Percentiles rank a stretch among this genome's conserved stretches.
Conservation (phyloP, 164 flowering plant species). For the Echeveria elegans region DNA sequence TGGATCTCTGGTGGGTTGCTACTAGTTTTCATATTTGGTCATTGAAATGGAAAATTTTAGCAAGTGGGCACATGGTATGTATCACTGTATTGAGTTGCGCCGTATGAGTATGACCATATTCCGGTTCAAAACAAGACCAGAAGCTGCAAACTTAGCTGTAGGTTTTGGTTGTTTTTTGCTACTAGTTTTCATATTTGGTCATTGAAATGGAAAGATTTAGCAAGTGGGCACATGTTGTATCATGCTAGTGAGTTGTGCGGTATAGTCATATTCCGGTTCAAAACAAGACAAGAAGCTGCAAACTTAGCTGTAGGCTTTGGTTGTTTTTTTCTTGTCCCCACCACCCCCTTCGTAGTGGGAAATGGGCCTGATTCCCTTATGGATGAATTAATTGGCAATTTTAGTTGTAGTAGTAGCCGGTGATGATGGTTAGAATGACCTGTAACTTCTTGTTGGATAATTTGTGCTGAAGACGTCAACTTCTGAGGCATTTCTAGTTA, state of each 20-base stretch:
- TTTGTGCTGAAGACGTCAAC: background rate
- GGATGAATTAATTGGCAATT: background rate
- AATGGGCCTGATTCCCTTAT: background rate
- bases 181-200: background rate
- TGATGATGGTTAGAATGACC: background rate
- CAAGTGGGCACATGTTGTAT: background rate
- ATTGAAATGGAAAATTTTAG: background rate
- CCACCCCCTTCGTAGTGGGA: too few species aligned
- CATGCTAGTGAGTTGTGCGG: background rate
- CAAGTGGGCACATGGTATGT: background rate
- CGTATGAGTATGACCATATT: too few species aligned
- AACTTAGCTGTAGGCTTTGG: background rate
- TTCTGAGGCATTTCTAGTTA: background rate
- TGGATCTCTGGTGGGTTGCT: background rate
- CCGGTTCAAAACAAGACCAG: background rate
- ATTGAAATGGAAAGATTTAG: background rate
- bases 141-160: constrained; percentile 4
- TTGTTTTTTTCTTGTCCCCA: background rate
- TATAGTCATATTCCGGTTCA: background rate
- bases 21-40: background rate
- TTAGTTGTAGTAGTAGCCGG: background rate
- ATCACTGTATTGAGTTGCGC: background rate
- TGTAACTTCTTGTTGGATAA: background rate
- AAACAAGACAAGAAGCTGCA: constrained; percentile 7
- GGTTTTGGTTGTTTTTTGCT: background rate